phyloP scores from a whole-genome alignment of 116 monocot species.

The Trichopus zeylanicus region DNA sequence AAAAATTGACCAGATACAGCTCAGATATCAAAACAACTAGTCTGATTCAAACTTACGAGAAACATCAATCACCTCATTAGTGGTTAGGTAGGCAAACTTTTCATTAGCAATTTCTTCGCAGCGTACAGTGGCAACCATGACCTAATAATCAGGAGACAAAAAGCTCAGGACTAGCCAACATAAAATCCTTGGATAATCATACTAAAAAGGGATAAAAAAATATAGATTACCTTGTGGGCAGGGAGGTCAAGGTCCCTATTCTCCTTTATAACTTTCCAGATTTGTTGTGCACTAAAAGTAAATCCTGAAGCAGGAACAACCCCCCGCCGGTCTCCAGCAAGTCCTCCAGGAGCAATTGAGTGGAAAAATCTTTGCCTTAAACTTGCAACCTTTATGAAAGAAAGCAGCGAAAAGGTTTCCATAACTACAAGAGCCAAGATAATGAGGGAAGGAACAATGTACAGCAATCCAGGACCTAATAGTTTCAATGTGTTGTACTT shows the following conservation, averaged over 20 bases:
- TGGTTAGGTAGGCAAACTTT: conserved; percentile 51
- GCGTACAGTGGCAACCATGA: conserved; percentile 98
- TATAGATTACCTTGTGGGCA: conserved; percentile 82
- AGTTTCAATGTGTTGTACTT: no score
- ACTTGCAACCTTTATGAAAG: conserved; percentile 54
- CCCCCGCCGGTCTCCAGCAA: conserved; percentile 93
- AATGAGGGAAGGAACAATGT: background rate
- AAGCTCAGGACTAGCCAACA: background rate
- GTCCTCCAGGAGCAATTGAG: conserved; percentile 91
- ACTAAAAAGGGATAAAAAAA: background rate
- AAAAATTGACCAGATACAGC: no score
- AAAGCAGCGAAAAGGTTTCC: no score
- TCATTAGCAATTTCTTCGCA: conserved; percentile 99
- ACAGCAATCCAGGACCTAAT: no score
- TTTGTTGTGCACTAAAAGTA: conserved; percentile 83
- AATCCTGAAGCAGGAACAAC: conserved; percentile 96
- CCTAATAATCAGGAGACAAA: conserved; percentile 22
- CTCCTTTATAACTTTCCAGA: conserved; percentile 96
- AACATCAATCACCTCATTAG: conserved; percentile 50
- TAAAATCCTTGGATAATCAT: background rate
- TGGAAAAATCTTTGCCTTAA: conserved; percentile 79
- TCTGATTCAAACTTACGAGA: background rate
- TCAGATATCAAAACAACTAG: no score
- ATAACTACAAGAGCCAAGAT: background rate
- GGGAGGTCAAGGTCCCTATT: conserved; percentile 97